Conservation (phyloP, 345 rosid species). For the Camelina neglecta region DNA sequence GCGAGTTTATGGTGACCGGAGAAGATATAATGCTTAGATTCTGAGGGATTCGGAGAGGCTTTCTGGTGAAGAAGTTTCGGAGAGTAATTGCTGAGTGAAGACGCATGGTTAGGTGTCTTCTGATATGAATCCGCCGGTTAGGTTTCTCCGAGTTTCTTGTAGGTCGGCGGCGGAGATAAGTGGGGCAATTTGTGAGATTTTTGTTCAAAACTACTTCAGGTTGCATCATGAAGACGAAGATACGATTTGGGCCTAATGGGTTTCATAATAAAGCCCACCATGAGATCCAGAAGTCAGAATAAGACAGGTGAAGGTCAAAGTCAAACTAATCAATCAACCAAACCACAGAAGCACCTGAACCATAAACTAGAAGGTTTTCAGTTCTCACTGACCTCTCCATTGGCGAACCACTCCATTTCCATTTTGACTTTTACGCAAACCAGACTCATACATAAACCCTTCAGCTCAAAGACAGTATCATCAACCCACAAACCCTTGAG, state of each 20-base stretch:
- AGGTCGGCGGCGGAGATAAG: constrained; percentile 32
- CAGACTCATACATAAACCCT: constrained; percentile 19
- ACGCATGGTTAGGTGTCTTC: constrained; percentile 39
- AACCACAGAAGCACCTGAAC: constrained; percentile 42
- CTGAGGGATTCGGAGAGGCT: constrained; percentile 37
- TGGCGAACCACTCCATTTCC: constrained; percentile 50
- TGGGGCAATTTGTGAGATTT: not conserved
- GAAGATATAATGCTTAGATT: constrained; percentile 28
- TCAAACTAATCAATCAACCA: constrained; percentile 47
- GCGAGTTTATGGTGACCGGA: not conserved
- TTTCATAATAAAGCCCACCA: not conserved
- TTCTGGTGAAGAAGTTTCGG: constrained; percentile 43
- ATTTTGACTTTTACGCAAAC: not conserved
- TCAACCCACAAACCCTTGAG: constrained; percentile 5
- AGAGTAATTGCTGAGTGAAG: constrained; percentile 48
- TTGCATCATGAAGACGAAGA: not conserved
- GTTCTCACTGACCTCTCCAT: constrained; percentile 24
- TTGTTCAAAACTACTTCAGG: not conserved
- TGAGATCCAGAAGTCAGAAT: not conserved
- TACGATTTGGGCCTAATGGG: constrained; percentile 16
- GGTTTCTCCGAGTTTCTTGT: constrained; percentile 28
- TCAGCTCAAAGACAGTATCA: constrained; percentile 11
- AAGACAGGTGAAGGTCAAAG: constrained; percentile 27
- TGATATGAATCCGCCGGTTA: constrained; percentile 1
- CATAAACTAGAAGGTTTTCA: constrained; percentile 14